Base-by-base conservation (phyloP, 495 filamentous ascomycete species). In the Tuber borchii region DNA sequence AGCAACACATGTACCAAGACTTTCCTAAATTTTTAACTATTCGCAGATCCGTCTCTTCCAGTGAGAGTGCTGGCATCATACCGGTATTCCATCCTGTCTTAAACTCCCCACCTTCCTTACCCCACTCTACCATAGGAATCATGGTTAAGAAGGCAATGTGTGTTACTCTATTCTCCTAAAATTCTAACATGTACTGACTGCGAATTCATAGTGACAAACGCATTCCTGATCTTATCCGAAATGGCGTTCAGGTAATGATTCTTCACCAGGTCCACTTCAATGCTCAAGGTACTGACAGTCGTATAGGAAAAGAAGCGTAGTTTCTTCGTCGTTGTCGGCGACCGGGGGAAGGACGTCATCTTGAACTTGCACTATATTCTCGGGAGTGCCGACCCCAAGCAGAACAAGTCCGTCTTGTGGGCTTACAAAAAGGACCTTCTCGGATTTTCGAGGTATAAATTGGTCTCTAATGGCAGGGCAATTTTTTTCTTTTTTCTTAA, bases 381-480 rank as follows among this genome's bases (percentile, higher is more conserved):
- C 86, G 93, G 93, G 70, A 91, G 89, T 79, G 90, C 91, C 81
- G 93, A 97, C 83, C 88, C 97, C 77, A 97, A 95, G 85, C 90
- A 95, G 83, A 98, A 97, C 86, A 98, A 97, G 84, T 94, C 91
- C 17, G 93, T 99, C 5, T 87, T 99, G 22, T 99, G 96, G 96
- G 94, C 96, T n/a, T 99, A 99, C 86, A 97, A 98, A 85, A 96
- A 97, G 84, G 94, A 98, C 83, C 88, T 99, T 1, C 86, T 99
- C 44, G 93, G 93, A 43, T 99, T 99, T 84, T 95, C 93, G 17
- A 89, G 87, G 85, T 89, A 45, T 46, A 78, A 42, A 70, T 31
- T 14, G 4, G 8, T 20, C 72, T 71, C 42, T n/a, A 14, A n/a
- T 37, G 26, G 40, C 5, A 34, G 61, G 20, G 22, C 42, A 7